These are phyloP conservation scores for Pseudocercospora vitis DNA, from an alignment of 2,329 filamentous ascomycete species.

Conservation along the genomic window DNA sequence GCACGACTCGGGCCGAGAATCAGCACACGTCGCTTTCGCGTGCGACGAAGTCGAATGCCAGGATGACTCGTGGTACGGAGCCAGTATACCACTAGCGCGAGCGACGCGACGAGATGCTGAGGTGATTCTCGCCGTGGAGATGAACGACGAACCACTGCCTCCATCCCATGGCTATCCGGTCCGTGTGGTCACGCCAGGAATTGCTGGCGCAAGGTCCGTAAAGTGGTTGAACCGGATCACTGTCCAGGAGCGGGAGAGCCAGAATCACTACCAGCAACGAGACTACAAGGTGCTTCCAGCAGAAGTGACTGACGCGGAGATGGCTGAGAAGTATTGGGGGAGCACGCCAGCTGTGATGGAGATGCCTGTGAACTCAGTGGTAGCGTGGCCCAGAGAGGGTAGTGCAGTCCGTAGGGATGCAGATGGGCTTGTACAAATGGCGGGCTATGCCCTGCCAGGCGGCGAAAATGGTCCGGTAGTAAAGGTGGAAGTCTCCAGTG, in stretches of 20 bases:
- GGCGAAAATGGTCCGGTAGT: slow-evolving; percentile 55
- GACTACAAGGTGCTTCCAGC: slow-evolving; percentile 60
- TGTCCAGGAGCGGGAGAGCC: slow-evolving; percentile 57
- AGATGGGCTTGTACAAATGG: slow-evolving; percentile 50
- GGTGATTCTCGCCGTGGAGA: slow-evolving; percentile 67
- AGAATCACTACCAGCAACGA: slow-evolving; percentile 58
- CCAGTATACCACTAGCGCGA: slow-evolving; percentile 52
- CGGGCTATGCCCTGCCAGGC: slow-evolving; percentile 58
- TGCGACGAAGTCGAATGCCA: slow-evolving; percentile 55
- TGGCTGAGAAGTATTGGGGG: slow-evolving; percentile 56
- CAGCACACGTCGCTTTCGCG: slow-evolving; percentile 57
- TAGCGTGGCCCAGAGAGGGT: slow-evolving; percentile 51
- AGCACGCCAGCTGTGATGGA: slow-evolving; percentile 52
- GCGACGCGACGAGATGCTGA: slow-evolving; percentile 51
- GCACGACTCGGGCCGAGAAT: slow-evolving; percentile 30
- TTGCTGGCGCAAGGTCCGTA: slow-evolving; percentile 63
- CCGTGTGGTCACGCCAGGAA: slow-evolving; percentile 58
- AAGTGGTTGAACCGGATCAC: slow-evolving; percentile 64
- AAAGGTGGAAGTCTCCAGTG: slow-evolving; percentile 54
- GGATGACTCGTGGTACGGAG: slow-evolving; percentile 61
- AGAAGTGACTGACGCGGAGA: slow-evolving; percentile 49
- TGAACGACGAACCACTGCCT: slow-evolving; percentile 65
- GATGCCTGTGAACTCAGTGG: slow-evolving; percentile 34
- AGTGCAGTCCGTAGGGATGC: slow-evolving; percentile 44
- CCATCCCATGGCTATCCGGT: slow-evolving; percentile 66